These are phyloP conservation scores for Punica granatum DNA, from an alignment of 345 rosid species.

Conservation along the genomic window DNA sequence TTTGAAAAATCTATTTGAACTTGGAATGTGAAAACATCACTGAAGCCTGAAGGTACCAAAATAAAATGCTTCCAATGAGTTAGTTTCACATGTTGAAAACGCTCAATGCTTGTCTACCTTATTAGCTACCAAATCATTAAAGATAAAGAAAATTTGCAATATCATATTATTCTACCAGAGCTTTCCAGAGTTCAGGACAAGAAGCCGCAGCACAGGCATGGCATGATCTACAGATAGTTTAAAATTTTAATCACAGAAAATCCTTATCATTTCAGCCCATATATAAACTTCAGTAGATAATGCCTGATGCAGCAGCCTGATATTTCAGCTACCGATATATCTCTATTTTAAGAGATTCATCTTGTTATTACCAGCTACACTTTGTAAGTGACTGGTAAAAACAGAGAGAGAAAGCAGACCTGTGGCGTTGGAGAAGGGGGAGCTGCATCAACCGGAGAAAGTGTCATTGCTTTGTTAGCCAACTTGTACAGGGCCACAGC, in stretches of 20 bases:
- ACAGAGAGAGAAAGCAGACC: constrained; percentile 27
- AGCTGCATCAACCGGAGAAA: constrained; percentile 91
- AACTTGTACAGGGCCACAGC: constrained; percentile 83
- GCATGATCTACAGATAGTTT: too few species aligned
- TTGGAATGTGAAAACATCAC: neutral
- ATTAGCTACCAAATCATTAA: neutral
- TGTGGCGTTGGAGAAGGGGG: constrained; percentile 97
- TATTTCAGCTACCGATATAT: neutral
- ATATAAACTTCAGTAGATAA: too few species aligned
- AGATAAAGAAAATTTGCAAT: neutral
- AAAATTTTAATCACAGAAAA: neutral
- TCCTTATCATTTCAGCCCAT: neutral
- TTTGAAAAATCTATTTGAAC: neutral
- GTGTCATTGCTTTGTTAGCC: constrained; percentile 75
- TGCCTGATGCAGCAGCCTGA: neutral
- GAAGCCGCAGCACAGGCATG: neutral
- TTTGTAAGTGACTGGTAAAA: neutral
- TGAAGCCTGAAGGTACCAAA: neutral
- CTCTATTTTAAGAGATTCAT: neutral
- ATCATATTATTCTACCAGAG: neutral
- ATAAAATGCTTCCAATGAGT: neutral
- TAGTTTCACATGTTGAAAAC: neutral
- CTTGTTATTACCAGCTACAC: neutral
- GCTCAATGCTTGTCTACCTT: neutral
- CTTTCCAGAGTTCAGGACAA: neutral